Conservation (phyloP, 139 green algal genomes). For the Medakamo hakoo region DNA sequence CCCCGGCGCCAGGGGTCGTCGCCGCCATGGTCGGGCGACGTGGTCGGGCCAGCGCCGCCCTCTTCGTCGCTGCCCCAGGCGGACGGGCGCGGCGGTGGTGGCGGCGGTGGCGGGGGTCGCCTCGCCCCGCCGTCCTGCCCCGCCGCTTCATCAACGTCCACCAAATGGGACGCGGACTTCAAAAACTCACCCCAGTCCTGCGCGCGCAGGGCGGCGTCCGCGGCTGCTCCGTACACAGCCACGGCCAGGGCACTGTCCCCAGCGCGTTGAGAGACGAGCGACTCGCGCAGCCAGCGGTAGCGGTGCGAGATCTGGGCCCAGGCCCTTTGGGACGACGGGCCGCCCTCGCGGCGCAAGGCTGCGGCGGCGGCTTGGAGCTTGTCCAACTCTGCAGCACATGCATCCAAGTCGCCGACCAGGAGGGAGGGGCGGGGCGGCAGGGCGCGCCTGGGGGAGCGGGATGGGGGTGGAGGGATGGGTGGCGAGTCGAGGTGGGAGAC, state of each 20-base stretch:
- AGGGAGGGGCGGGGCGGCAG: neutral
- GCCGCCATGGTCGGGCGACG: too few species aligned
- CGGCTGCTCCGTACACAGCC: neutral
- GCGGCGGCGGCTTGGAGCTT: neutral
- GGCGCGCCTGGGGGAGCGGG: neutral
- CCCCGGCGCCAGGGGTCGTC: too few species aligned
- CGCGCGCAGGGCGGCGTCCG: neutral
- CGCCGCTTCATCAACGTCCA: neutral
- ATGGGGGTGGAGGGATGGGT: neutral
- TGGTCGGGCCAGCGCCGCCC: too few species aligned
- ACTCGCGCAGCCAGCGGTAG: neutral
- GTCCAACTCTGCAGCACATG: neutral
- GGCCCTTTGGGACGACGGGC: neutral
- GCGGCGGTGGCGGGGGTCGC: too few species aligned
- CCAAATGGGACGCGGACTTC: neutral
- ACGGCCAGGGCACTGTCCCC: neutral
- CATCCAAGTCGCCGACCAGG: neutral
- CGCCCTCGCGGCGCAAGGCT: neutral
- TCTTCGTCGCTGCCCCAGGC: too few species aligned
- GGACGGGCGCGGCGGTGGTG: too few species aligned
- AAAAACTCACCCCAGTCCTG: neutral
- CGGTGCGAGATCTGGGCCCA: neutral
- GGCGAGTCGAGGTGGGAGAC: neutral
- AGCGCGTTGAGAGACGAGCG: neutral
- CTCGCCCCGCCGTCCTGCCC: neutral